Evolutionary conservation across 495 filamentous ascomycete genomes (phyloP), one percentile per base, ranked within the genome.

Genomic region (Tuber borchii): DNA sequence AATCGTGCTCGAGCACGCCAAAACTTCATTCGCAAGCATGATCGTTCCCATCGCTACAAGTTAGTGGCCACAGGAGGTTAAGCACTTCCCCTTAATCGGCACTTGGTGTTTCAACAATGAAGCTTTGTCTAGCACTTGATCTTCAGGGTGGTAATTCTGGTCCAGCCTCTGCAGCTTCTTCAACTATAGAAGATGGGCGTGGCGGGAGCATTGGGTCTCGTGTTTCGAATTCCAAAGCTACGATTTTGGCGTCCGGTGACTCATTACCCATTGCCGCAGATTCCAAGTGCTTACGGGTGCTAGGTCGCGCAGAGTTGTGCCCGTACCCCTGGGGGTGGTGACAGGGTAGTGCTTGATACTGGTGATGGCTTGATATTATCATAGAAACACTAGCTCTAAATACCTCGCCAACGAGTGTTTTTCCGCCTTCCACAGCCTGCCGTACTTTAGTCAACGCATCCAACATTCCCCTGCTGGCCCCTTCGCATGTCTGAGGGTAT

Each of bases 371-470:
- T 65, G 6, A 65, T 65, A 42, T 56, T 65, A 42, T 56, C 72
- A 40, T 40, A 40, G 2, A 40, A 26, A 44, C 46, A 44, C 74
- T 48, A 4, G 70, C 71, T 16, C 76, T 75, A 43, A 91, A 91
- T 19, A 97, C 89, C 26, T 95, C 95, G 44, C 92, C 94, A 78
- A 97, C 88, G 16, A 99, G 87, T 26, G 92, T 92, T 84, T 95
- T 97, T 1, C 94, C 90, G n/a, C 95, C 89, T 69, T 93, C 93
- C 43, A 93, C 89, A 56, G 93, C 91, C 8, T 95, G 94, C 0
- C 93, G 94, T 2, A 93, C 95, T 82, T 91, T 95, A 6, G 91
- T 87, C 72, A 98, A 85, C n/a, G 90, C 95, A 81, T 92, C 94
- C 45, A 97, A 84, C 83, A 97, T 89, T 45, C 93, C 94, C 83